phyloP scores from a whole-genome alignment of 306 rosid genomes.

The Gillenia trifoliata region DNA sequence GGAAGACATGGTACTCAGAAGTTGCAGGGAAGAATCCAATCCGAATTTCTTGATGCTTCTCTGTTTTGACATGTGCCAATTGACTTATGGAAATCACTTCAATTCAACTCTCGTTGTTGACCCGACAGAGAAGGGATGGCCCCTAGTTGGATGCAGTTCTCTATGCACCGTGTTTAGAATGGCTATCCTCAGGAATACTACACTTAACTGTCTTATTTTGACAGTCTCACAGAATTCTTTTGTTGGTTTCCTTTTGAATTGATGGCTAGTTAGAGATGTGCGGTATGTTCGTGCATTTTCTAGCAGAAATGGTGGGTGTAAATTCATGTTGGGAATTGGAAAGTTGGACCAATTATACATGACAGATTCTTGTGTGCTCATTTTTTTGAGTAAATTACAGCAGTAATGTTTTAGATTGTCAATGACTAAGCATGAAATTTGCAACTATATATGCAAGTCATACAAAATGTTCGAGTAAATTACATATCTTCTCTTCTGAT shows the following conservation, averaged over 20 bases:
- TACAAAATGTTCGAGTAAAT: too few relatives aligned
- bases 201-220: constrained; percentile 1
- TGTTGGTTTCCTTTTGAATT: constrained; percentile 18
- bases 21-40: constrained; percentile 56
- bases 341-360: neutral
- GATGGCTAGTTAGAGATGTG: constrained; percentile 2
- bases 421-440: neutral
- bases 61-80: neutral
- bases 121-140: constrained; percentile 8
- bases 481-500: too few relatives aligned
- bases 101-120: constrained; percentile 1
- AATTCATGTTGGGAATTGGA: neutral
- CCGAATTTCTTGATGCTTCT: constrained; percentile 40
- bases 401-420: neutral
- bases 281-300: neutral
- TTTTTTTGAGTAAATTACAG: neutral
- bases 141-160: constrained; percentile 31
- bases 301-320: constrained; percentile 8
- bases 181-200: constrained; percentile 15
- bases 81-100: constrained; percentile 7
- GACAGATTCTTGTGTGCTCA: neutral
- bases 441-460: neutral
- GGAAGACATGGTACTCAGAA: constrained; percentile 82
- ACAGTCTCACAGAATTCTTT: constrained; percentile 3
- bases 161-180: constrained; percentile 22